A percentile compares a stretch with the other conserved stretches of the same genome.
Conservation (phyloP, 2,329 filamentous ascomycete species). For the Aureobasidium leucospermi region DNA sequence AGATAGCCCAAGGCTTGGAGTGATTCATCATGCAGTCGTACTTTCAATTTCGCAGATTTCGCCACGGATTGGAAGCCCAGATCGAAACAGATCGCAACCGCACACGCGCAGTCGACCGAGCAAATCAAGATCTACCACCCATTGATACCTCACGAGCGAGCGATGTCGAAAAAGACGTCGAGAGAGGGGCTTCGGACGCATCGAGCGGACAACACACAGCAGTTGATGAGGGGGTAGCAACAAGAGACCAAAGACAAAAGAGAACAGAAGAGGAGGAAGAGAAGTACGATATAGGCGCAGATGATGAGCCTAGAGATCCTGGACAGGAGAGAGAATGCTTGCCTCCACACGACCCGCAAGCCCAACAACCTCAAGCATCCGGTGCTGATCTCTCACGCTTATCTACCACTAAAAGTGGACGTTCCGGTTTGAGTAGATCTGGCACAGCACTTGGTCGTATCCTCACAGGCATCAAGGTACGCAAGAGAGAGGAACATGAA, state of each 20-base stretch:
- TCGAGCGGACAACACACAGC: background rate
- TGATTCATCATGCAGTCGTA: slow-evolving; percentile 23
- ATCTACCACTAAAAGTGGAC: slow-evolving; percentile 23
- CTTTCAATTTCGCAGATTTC: slow-evolving; percentile 22
- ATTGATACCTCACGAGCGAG: background rate
- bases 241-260: background rate
- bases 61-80: slow-evolving; percentile 17
- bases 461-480: slow-evolving; percentile 32
- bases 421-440: slow-evolving; percentile 3
- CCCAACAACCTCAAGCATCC: slow-evolving; percentile 18
- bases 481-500: slow-evolving; percentile 29
- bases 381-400: slow-evolving; percentile 22
- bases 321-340: slow-evolving; percentile 13
- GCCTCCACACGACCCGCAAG: slow-evolving; percentile 16
- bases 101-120: slow-evolving; percentile 2
- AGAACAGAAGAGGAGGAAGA: slow-evolving; percentile 11
- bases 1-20: background rate
- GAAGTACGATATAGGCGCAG: background rate
- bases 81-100: slow-evolving; percentile 18
- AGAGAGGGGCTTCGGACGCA: background rate
- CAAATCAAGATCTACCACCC: background rate
- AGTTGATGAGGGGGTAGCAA: background rate
- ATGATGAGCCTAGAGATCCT: slow-evolving; percentile 7
- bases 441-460: slow-evolving; percentile 28
- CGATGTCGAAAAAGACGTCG: background rate